Conservation (phyloP, 2,329 filamentous ascomycete species). For the Botrytis galanthina region DNA sequence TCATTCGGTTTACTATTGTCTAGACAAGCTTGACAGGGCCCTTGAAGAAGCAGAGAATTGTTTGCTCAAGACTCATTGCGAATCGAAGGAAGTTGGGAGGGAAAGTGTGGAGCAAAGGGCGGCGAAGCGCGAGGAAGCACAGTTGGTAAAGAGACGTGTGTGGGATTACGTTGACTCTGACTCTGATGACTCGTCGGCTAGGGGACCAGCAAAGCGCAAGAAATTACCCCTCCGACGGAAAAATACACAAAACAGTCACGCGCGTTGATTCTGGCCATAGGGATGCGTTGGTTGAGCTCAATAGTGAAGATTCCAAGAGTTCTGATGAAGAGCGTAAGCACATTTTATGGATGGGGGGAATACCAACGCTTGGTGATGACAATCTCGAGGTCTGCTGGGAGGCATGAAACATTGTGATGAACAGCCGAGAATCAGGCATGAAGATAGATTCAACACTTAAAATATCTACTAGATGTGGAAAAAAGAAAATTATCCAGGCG, state of each 20-base stretch:
- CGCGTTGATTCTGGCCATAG: not conserved
- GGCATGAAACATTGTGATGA: not conserved
- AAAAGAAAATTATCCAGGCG: not conserved
- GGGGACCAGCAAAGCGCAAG: not conserved
- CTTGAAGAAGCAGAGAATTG: not conserved
- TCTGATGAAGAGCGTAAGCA: not conserved
- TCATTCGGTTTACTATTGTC: not conserved
- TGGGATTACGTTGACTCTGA: not conserved
- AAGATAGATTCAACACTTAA: not conserved
- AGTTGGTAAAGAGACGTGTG: not conserved
- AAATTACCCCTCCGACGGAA: not conserved
- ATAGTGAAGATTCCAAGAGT: not conserved
- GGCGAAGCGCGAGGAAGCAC: not conserved
- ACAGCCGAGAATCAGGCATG: fast-evolving
- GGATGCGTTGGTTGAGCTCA: not conserved
- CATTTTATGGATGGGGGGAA: not conserved
- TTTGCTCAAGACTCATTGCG: not conserved
- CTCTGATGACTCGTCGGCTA: not conserved
- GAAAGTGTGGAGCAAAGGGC: not conserved
- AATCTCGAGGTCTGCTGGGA: not conserved
- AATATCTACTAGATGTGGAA: not conserved
- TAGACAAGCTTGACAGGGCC: not conserved
- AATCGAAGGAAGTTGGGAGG: not conserved
- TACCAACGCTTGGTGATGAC: not conserved
- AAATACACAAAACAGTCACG: not conserved